These are phyloP conservation scores for Didymosphaeria variabile DNA, from an alignment of 2,329 filamentous ascomycete genomes.

Conservation along the genomic window DNA sequence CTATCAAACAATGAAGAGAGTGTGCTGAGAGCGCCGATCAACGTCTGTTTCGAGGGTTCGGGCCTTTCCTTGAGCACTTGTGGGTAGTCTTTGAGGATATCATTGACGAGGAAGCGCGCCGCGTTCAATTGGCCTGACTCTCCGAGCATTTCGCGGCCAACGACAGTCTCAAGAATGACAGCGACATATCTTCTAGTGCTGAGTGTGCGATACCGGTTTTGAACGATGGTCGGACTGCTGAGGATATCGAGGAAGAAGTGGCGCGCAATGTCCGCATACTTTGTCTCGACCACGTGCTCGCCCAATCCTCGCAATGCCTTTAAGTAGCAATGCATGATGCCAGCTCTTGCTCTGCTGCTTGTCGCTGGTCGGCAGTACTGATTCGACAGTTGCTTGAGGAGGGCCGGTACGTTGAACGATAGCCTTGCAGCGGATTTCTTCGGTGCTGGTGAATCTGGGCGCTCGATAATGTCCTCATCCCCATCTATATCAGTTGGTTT, in stretches of 20 bases:
- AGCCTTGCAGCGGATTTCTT: constrained; percentile 77
- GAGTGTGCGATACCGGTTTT: constrained; percentile 88
- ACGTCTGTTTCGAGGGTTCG: constrained; percentile 86
- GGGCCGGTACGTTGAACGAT: constrained; percentile 76
- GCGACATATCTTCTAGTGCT: constrained; percentile 86
- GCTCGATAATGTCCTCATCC: constrained; percentile 73
- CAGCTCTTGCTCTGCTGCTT: constrained; percentile 81
- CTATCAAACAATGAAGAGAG: constrained; percentile 79
- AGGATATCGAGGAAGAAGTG: constrained; percentile 84
- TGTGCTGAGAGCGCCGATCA: constrained; percentile 81
- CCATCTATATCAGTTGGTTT: constrained; percentile 71
- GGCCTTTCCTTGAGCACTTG: constrained; percentile 85
- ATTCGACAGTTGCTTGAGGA: constrained; percentile 78
- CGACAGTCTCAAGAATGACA: constrained; percentile 81
- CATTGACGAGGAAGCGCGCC: constrained; percentile 82
- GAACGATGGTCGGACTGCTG: constrained; percentile 75
- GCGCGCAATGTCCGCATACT: constrained; percentile 82
- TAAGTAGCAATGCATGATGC: constrained; percentile 86
- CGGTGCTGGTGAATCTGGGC: constrained; percentile 78
- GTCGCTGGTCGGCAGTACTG: constrained; percentile 84
- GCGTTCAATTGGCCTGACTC: constrained; percentile 89
- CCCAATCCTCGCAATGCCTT: constrained; percentile 81
- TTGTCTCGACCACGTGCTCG: constrained; percentile 81
- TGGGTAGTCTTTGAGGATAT: constrained; percentile 92
- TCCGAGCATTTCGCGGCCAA: constrained; percentile 82